Conservation (phyloP, 2,329 filamentous ascomycete genomes). For the Colletotrichum sp. region DNA sequence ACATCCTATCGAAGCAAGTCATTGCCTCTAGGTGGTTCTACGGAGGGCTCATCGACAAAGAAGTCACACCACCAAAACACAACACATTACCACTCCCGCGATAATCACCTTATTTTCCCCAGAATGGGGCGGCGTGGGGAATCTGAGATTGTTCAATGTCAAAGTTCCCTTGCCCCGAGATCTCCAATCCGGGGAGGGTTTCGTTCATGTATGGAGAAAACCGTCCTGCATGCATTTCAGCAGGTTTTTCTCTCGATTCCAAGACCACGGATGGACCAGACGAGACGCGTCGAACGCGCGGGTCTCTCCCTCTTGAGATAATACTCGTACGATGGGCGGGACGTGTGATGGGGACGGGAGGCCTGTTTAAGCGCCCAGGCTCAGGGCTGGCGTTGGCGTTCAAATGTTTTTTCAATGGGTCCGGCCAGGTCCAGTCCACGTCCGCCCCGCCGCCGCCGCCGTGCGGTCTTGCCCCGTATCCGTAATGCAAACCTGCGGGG, state of each 20-base stretch:
- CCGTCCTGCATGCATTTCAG: background rate
- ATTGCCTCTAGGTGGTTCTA: background rate
- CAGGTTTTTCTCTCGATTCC: background rate
- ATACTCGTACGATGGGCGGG: constrained; percentile 5
- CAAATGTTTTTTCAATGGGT: background rate
- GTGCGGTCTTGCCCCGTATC: background rate
- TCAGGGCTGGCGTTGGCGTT: background rate
- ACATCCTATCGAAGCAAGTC: background rate
- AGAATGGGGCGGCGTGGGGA: background rate
- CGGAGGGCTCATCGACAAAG: background rate
- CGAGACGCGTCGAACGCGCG: background rate
- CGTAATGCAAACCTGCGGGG: background rate
- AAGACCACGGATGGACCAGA: background rate
- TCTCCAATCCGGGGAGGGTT: background rate
- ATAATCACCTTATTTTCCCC: background rate
- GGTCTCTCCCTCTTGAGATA: background rate
- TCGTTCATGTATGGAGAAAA: background rate
- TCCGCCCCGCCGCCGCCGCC: background rate
- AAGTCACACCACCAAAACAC: background rate
- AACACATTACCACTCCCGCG: background rate
- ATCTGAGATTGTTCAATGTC: background rate
- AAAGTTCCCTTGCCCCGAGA: background rate
- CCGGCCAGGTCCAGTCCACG: background rate
- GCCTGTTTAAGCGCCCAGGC: background rate
- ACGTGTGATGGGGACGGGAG: background rate